Base-by-base conservation (phyloP, 164 flowering plant species). In the Chimonanthus praecox region DNA sequence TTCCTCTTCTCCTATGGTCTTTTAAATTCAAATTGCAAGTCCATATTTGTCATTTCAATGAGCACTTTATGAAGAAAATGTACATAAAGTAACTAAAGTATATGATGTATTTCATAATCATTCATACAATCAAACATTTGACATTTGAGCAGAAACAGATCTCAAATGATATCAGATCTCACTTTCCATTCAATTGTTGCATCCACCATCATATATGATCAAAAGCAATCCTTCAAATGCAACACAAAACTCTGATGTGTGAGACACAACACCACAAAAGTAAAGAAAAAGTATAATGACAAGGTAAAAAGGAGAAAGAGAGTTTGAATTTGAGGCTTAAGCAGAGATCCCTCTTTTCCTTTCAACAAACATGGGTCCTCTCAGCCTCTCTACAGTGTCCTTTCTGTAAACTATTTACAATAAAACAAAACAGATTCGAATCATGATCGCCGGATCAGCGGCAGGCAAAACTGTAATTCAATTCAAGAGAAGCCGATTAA, bases 371-470 rank as follows among this genome's bases (percentile, higher is more conserved):
- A 18, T n/a, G 58, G 66, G 67, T 71, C n/a, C 51, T 46, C 33
- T 16, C 73, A 61, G 64, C 73, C 58, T 71, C 66, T 54, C 76
- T 71, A 49, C 33, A n/a, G 66, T 63, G 66, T 50, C 11, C 48
- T 51, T n/a, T 48, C 66, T 47, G 4, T 71, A 18, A 50, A 58
- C 58, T 80, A 77, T 82, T 78, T 84, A 82, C 85, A 82, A 64
- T 67, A 46, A 70, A 72, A 66, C 69, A 68, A 75, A 74, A 70
- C 63, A 47, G 8, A 45, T 45, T 9, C 60, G 20, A 45, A 43
- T 70, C 46, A 21, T 11, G 60, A 20, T 51, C 50, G 43, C 71
- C 9, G 61, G 10, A 51, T 15, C 54, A 43, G 70, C 49, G 6
- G 47, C 70, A 47, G 47, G 47, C 70, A 47, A 68, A 68, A 68